Evolutionary conservation across 805 yeast genomes (phyloP), one percentile per base, ranked within the genome.

Genomic region (Saccharomycopsis malanga): DNA sequence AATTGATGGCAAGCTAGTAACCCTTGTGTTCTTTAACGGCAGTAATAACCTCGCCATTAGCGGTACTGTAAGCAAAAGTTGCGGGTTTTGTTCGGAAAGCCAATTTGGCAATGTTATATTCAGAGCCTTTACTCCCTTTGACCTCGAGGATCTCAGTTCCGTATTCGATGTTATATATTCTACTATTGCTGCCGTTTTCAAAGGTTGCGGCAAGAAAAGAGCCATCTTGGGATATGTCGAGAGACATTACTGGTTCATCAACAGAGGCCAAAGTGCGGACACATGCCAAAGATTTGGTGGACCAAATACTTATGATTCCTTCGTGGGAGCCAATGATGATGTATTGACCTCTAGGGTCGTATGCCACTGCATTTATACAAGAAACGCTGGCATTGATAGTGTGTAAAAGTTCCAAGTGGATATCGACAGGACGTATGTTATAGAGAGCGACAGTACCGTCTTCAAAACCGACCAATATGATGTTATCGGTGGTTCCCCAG

Each of bases 231-330:
- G 50, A 39, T 12, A 49, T n/a, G 15, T 38, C 44, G 3, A 49
- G 14, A 3, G 32, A 14, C 37, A 39, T 39, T 7, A 49, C 50
- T n/a, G 53, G 45, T 22, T 49, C 53, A 21, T 49, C 49, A 12
- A 49, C 24, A 21, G 10, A 10, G 4, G 53, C 46, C 18, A 49
- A 30, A 14, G 50, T 49, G 18, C 35, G 32, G 17, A 49, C 22
- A 34, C 53, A 49, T 18, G 41, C 30, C 12, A 49, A 24, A 6
- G 50, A 35, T n/a, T 41, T 21, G 15, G 27, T 17, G 6, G 37
- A 38, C 53, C 53, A 49, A 2, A 49, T 2, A 14, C 42, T 22
- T 9, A 49, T 42, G 20, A 49, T 46, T 14, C 53, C 53, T 20
- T 49, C 53, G 20, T 49, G 46, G 17, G 32, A 27, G 3, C 50